Evolutionary conservation across 1,284 basidiomycete genomes (phyloP).

Genomic region (Caloboletus inedulis): DNA sequence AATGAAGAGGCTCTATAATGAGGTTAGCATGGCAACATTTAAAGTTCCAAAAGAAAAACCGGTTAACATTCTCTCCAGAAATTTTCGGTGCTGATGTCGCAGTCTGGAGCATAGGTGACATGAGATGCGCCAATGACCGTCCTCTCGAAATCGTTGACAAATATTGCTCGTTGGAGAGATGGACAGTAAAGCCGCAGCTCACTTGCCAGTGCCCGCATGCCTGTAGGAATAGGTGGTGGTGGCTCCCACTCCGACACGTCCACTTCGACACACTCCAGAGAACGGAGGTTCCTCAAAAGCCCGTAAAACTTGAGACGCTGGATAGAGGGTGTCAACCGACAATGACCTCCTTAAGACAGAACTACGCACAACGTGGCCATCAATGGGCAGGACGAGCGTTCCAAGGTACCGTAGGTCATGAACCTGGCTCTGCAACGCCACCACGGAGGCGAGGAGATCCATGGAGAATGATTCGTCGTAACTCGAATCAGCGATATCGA

Average conservation of each 20-base stretch:
- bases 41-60: slow-evolving; percentile 10
- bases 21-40: slow-evolving; percentile 1
- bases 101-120: slow-evolving; percentile 42
- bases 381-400: slow-evolving; percentile 49
- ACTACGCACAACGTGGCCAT: slow-evolving; percentile 43
- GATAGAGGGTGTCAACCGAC: slow-evolving; percentile 12
- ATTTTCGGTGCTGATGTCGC: slow-evolving; percentile 41
- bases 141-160: slow-evolving; percentile 59
- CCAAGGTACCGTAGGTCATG: slow-evolving; percentile 54
- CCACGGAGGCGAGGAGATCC: slow-evolving; percentile 45
- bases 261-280: slow-evolving; percentile 53
- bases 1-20: slow-evolving; percentile 5
- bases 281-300: slow-evolving; percentile 48
- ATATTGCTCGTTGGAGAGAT: slow-evolving; percentile 48
- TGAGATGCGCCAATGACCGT: slow-evolving; percentile 44
- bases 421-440: slow-evolving; percentile 34
- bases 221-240: slow-evolving; percentile 46
- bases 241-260: slow-evolving; percentile 65
- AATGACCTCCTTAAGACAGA: slow-evolving; percentile 36
- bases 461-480: slow-evolving; percentile 53
- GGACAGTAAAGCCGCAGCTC: slow-evolving; percentile 60
- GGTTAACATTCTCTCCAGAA: slow-evolving; percentile 52
- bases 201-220: slow-evolving; percentile 52
- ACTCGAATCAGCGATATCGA: slow-evolving; percentile 59
- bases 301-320: slow-evolving; percentile 62